phyloP scores from a whole-genome alignment of 345 rosid species.

The Pugionium cornutum region DNA sequence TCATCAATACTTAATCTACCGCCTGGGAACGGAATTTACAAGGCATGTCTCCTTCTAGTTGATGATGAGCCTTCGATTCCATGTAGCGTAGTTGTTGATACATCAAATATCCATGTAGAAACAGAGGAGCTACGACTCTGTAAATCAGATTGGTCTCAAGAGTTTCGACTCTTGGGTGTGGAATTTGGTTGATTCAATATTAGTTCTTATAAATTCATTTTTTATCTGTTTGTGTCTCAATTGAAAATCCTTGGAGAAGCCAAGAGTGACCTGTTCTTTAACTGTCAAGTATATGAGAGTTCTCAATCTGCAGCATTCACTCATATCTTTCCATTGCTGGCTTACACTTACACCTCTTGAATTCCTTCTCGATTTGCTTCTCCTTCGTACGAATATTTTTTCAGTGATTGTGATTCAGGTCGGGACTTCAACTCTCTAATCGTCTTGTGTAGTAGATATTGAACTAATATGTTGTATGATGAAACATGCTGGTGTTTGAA shows the following conservation, averaged over 20 bases:
- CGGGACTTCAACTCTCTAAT: too few species aligned
- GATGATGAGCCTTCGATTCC: conserved; percentile 45
- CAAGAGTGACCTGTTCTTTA: background rate
- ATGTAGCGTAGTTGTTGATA: conserved; percentile 68
- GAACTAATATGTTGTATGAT: too few species aligned
- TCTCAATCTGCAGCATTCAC: too few species aligned
- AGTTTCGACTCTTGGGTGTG: conserved; percentile 54
- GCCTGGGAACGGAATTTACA: conserved; percentile 68
- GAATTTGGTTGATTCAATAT: conserved; percentile 54
- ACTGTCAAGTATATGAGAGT: too few species aligned
- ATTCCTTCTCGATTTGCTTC: too few species aligned
- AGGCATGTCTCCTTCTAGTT: conserved; percentile 50
- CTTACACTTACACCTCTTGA: too few species aligned
- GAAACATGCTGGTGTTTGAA: too few species aligned
- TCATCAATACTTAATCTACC: conserved; percentile 68
- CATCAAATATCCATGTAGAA: conserved; percentile 58
- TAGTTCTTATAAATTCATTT: conserved; percentile 16
- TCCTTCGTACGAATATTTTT: too few species aligned
- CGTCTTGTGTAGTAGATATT: too few species aligned
- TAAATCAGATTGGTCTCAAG: conserved; percentile 44
- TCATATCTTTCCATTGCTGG: too few species aligned
- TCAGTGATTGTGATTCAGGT: too few species aligned
- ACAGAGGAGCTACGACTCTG: conserved; percentile 44
- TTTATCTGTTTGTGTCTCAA: background rate
- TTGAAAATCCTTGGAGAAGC: conserved; percentile 2